Conservation (phyloP, 148 eudicot species). For the Tetragonia tetragonoides region DNA sequence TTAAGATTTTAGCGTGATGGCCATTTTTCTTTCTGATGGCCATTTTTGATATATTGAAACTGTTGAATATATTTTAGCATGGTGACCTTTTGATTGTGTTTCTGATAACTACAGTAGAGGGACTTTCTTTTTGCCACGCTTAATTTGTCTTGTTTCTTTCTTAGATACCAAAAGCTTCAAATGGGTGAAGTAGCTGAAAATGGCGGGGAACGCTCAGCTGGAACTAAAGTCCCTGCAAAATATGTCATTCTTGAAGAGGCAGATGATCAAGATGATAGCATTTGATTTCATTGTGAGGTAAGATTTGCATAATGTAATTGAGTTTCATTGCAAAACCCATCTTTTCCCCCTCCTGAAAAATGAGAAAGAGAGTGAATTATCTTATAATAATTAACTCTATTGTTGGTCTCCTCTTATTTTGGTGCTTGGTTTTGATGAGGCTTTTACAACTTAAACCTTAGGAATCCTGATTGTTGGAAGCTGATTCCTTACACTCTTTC, state of each 20-base stretch:
- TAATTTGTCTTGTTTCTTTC: constrained; percentile 2
- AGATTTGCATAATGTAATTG: not conserved
- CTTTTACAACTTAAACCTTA: not conserved
- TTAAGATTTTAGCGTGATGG: too few species aligned
- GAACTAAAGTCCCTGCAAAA: constrained; percentile 47
- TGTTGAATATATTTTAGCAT: not conserved
- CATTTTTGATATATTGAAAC: not conserved
- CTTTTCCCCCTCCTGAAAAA: not conserved
- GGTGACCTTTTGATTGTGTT: not conserved
- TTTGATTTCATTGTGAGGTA: constrained; percentile 33
- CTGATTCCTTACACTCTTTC: not conserved
- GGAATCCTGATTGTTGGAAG: not conserved
- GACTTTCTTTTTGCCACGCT: not conserved
- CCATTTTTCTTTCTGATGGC: not conserved
- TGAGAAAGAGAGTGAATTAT: not conserved
- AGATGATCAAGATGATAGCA: constrained; percentile 59
- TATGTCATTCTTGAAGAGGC: constrained; percentile 90
- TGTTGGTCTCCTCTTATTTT: not conserved
- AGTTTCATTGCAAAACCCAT: not conserved
- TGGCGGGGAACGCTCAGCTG: constrained; percentile 27
- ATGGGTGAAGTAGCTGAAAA: constrained; percentile 41
- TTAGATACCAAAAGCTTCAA: constrained; percentile 76
- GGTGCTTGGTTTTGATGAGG: not conserved
- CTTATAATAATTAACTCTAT: not conserved
- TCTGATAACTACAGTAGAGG: not conserved